Evolutionary conservation across 345 rosid genomes (phyloP), one percentile per base, ranked within the genome.

Genomic region (Gossypium arboreum): DNA sequence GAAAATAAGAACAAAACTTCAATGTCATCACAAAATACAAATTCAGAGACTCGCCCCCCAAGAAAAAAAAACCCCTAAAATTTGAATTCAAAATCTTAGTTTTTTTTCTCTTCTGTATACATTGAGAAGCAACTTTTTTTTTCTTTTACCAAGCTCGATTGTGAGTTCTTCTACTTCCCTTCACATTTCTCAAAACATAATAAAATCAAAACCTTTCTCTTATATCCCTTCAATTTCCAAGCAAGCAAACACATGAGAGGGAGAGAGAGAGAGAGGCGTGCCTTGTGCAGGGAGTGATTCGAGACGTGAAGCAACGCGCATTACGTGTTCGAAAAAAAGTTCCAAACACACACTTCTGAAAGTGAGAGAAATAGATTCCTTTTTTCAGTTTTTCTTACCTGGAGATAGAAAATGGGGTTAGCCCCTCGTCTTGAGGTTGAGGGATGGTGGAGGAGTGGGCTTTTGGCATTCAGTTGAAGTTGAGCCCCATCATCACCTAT

Each of bases 191-290:
- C 60, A 62, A 48, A 9, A 27, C 44, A 51, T 9, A 4, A 50
- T 17, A 15, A 51, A 25, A 52, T 41, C 24, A 18, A 39, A 61
- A 60, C 17, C 2, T n/a, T 44, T 22, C 9, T 67, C 73, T 15
- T 12, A 59, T 25, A 29, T 58, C 45, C 22, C 39, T 58, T 54
- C 9, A 8, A 22, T 67, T 62, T 76, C 77, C 52, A 44, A 43
- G 73, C 60, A 60, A 58, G 79, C 68, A 86, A 62, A 71, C 73
- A 84, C 16, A 17, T 2, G 3, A 15, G 45, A 16, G 59, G 58
- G 67, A 34, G 48, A 52, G 45, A 74, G 48, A 76, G 57, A 71
- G 56, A 52, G 79, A 51, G 59, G 78, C 84, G 73, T 81, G 83
- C 84, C 86, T 83, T 59, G 73, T 22, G 7, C 43, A 73, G 65